A percentile compares a stretch with the other conserved stretches of the same genome.
phyloP scores from a whole-genome alignment of 148 eudicot genomes.

The Simmondsia chinensis region DNA sequence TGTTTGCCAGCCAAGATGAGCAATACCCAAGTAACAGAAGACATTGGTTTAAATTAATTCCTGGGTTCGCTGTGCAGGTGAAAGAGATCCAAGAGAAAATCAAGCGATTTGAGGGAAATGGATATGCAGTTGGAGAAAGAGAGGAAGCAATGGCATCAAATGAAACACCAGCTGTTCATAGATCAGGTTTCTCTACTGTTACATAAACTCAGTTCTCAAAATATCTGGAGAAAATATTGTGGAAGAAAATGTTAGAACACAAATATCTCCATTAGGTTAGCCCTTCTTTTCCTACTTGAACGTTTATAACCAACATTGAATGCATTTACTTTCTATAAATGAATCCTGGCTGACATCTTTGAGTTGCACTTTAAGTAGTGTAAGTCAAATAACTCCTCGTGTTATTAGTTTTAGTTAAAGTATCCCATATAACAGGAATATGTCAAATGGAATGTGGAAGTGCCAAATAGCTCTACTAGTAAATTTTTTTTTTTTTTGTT shows the following conservation, averaged over 20 bases:
- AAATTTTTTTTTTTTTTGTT: no score
- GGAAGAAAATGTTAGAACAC: conserved; percentile 24
- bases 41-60: not conserved
- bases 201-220: conserved; percentile 29
- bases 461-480: no score
- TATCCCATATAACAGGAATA: no score
- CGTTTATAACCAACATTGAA: no score
- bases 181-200: conserved; percentile 67
- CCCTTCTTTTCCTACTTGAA: no score
- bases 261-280: conserved; percentile 15
- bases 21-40: not conserved
- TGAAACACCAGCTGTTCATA: conserved; percentile 57
- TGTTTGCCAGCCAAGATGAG: no score
- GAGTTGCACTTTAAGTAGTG: no score
- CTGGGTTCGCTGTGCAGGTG: conserved; percentile 25
- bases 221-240: conserved; percentile 20
- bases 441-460: no score
- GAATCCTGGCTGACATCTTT: no score
- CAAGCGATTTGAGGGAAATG: conserved; percentile 37
- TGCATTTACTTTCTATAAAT: no score
- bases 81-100: conserved; percentile 57
- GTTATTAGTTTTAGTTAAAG: no score
- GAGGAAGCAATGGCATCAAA: conserved; percentile 55
- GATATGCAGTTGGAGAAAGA: conserved; percentile 67
- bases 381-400: no score